Base-by-base conservation (phyloP, 148 eudicot species). In the Rhododendron mucronatum region DNA sequence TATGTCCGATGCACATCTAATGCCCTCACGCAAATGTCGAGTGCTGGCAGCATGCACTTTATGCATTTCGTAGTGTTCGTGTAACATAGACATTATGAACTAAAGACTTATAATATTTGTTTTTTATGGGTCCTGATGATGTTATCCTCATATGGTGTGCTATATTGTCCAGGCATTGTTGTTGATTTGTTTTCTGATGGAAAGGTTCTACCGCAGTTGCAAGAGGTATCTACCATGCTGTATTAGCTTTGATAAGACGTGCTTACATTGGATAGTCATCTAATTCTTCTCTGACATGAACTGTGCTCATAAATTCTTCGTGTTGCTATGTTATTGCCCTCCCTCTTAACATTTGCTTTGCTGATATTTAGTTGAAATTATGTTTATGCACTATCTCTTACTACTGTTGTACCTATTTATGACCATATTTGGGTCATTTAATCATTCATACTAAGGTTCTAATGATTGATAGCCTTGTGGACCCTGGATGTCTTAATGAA, bases 171-270 rank as follows among this genome's bases (percentile, higher is more conserved):
- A 91, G 99, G 99, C 28, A 95, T 96, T 30, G 84, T 95, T 23
- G 91, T 96, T 28, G 99, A 96, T 84, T 88, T 96, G 92, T 96
- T 96, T 84, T 87, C 95, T 21, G 92, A 88, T 75, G 99, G 96
- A 75, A 90, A 92, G 83, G 96, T 96, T 45, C 85, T 96, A 86
- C 94, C 94, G 0, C 89, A 95, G 88, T 88, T 96, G 87, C 90
- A 92, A 82, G 89, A 94, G 93, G 96, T 92, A 89, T 39, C 4
- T 28, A 37, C 59, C 35, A 37, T 30, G 3, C 23, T 55, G 81
- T 48, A n/a, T 41, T 28, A 30, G 30, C 44, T 47, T 83, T 26
- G 13, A 47, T 30, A 47, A 47, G 30, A 8, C 30, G 21, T 18
- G 11, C n/a, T 65, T 65, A 26, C 20, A 33, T 63, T 7, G 50